Evolutionary conservation across 192 early-diverging fungal species (phyloP).

Genomic region (Funneliformis geosporum): DNA sequence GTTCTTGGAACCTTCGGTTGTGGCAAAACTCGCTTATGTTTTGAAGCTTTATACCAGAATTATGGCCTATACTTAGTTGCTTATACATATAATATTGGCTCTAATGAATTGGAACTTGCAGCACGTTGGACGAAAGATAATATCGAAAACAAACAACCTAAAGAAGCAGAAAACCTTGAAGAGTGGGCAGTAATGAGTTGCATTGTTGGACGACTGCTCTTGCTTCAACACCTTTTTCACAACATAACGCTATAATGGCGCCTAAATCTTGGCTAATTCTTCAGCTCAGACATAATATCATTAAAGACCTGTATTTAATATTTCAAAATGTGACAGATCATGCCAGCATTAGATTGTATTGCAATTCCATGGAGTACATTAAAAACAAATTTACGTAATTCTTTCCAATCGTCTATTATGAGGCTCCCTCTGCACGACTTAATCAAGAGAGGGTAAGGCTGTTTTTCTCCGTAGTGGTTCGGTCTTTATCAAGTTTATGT

Average conservation of each 20-base stretch:
- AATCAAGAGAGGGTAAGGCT: not conserved
- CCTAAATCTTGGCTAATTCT: not conserved
- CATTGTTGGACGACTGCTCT: not conserved
- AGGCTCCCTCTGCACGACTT: not conserved
- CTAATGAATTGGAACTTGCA: not conserved
- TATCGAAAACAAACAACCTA: not conserved
- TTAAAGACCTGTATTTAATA: not conserved
- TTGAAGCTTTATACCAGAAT: not conserved
- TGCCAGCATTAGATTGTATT: not conserved
- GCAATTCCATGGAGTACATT: not conserved
- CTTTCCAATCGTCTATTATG: not conserved
- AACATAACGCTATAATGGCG: not conserved
- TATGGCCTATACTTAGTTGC: conserved; percentile 2
- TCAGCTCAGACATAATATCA: not conserved
- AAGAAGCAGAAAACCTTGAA: not conserved
- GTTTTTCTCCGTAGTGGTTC: conserved; percentile 1
- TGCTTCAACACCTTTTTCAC: not conserved
- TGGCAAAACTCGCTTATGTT: not conserved
- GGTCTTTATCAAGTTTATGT: not conserved
- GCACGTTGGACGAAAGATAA: not conserved
- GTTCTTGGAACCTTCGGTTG: not conserved
- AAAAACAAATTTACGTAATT: not conserved
- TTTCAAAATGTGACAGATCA: not conserved
- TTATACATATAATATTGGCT: not conserved
- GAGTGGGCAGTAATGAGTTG: not conserved